phyloP scores from a whole-genome alignment of 2,329 filamentous ascomycete genomes.

The Venturia carpophila region DNA sequence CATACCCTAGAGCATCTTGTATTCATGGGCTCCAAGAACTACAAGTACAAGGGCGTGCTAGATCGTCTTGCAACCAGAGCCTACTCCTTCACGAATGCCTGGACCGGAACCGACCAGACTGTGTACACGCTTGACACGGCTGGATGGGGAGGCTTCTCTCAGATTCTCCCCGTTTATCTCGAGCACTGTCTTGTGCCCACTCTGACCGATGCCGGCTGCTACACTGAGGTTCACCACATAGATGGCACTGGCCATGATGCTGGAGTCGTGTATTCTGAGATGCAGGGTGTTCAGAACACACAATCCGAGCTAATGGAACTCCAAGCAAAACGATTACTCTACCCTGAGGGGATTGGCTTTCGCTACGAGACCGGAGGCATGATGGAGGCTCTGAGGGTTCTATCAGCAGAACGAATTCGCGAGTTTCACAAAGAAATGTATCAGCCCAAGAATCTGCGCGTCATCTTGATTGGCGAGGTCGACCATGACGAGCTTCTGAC shows the following conservation, averaged over 20 bases:
- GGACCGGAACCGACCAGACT: constrained; percentile 94
- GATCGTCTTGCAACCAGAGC: constrained; percentile 90
- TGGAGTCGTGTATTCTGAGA: constrained; percentile 93
- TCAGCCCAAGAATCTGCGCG: constrained; percentile 87
- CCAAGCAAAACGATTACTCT: constrained; percentile 68
- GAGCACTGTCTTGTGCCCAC: constrained; percentile 91
- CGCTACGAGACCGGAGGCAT: constrained; percentile 97
- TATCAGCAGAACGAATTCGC: constrained; percentile 86
- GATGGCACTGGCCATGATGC: constrained; percentile 92
- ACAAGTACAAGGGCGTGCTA: constrained; percentile 88
- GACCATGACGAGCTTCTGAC: constrained; percentile 72
- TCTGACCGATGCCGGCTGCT: constrained; percentile 83
- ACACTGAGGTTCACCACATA: constrained; percentile 94
- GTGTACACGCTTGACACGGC: constrained; percentile 93
- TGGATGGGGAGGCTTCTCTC: constrained; percentile 93
- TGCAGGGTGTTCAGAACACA: constrained; percentile 90
- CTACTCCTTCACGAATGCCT: constrained; percentile 92
- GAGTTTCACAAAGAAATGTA: constrained; percentile 96
- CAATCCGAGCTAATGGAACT: constrained; percentile 82
- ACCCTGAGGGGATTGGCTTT: constrained; percentile 84
- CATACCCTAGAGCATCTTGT: constrained; percentile 17
- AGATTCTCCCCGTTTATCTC: constrained; percentile 88
- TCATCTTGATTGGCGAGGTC: constrained; percentile 87
- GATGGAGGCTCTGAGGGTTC: constrained; percentile 79
- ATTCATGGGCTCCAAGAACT: constrained; percentile 69